Conservation (phyloP, 441 rosid genomes). For the Oxalis stricta region DNA sequence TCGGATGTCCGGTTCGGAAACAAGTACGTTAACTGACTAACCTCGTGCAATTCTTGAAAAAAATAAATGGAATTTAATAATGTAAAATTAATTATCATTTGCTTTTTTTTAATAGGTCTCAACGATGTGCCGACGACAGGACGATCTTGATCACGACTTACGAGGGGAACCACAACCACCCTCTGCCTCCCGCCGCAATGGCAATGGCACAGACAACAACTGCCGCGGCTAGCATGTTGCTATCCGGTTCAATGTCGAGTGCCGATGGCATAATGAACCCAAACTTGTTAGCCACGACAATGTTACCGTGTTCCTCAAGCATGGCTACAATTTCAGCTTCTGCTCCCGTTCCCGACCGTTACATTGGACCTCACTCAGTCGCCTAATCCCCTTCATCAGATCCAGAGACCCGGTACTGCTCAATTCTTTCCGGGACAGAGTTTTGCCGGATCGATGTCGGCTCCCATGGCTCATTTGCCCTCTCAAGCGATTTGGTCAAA, state of each 20-base stretch:
- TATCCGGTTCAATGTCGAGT: slow-evolving; percentile 87
- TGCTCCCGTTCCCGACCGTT: slow-evolving; percentile 62
- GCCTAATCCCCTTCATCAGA: slow-evolving; percentile 35
- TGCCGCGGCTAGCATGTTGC: slow-evolving; percentile 73
- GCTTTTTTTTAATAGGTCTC: slow-evolving; percentile 40
- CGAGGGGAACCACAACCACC: slow-evolving; percentile 91
- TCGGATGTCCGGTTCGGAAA: slow-evolving; percentile 82
- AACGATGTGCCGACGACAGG: slow-evolving; percentile 86
- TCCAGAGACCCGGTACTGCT: slow-evolving; percentile 22
- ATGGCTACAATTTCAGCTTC: slow-evolving; percentile 68
- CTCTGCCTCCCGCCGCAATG: slow-evolving; percentile 77
- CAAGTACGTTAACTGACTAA: slow-evolving; percentile 29
- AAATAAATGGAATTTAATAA: too few species aligned
- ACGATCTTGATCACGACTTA: slow-evolving; percentile 74
- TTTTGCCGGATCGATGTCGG: too few species aligned
- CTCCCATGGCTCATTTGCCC: slow-evolving; percentile 23
- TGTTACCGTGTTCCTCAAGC: slow-evolving; percentile 59
- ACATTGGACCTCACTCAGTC: slow-evolving; percentile 62
- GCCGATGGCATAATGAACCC: slow-evolving; percentile 70
- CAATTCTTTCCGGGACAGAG: slow-evolving; percentile 33
- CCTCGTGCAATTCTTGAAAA: too few species aligned
- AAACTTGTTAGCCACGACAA: slow-evolving; percentile 59
- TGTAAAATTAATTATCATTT: too few species aligned
- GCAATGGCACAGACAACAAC: slow-evolving; percentile 88
- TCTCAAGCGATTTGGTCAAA: slow-evolving; percentile 37